Evolutionary conservation across 1,284 basidiomycete species (phyloP), one percentile per base, ranked within the genome.

Genomic region (Ceratorhiza oryzae-sativae): DNA sequence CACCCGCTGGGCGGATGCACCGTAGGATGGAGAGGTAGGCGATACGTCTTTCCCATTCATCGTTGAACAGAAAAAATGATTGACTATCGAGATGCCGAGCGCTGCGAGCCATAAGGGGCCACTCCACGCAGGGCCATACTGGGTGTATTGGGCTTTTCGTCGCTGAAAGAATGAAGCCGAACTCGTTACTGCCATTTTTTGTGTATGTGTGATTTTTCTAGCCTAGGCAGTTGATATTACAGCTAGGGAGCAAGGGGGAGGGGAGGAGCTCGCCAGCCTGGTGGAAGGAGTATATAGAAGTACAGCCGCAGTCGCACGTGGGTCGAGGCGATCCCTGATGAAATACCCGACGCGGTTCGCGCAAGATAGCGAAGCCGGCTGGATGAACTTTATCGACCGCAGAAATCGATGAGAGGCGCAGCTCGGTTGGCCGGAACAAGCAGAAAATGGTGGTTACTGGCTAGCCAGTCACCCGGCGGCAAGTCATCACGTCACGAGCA

Each of bases 51-150:
- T 42, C n/a, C 58, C 34, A 32, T 60, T 45, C 20, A 71, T 27
- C 8, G 42, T 32, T 13, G 20, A 41, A 51, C 67, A 71, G 56
- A 59, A 71, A 32, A 71, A 49, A 20, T 71, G 67, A 30, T 71
- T 41, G 12, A 60, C 18, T 13, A 56, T 48, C 10, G 36, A 48
- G 27, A 58, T 15, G 18, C 34, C 45, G 45, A 55, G 41, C 49
- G 67, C 67, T 25, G 55, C 55, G 20, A 51, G n/a, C 67, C 67
- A 71, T 4, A 71, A 56, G 23, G 67, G 30, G 20, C 30, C 41
- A 25, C 67, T 71, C 67, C 67, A 71, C 0, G 55, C 36, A 8
- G 67, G 67, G 13, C 46, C 39, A 36, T 71, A 48, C 20, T 60
- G 67, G 15, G 45, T 32, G 20, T 59, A 49, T 30, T 36, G 32